Evolutionary conservation across 202 grass and related monocot species (phyloP), one percentile per base, ranked within the genome.

Genomic region (Hordeum pubiflorum): DNA sequence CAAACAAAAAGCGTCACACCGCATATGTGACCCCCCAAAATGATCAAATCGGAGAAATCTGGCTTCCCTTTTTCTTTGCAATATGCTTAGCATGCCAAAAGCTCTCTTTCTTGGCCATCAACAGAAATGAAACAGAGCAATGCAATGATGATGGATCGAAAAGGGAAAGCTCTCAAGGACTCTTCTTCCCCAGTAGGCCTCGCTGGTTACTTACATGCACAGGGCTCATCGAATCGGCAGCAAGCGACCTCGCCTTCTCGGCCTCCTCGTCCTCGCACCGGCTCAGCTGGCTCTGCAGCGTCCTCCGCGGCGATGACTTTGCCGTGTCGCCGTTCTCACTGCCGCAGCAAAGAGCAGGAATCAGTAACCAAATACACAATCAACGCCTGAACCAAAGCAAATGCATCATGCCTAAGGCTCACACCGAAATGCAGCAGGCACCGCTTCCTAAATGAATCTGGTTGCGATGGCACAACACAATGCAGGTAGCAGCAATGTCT

Each of bases 221-320:
- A 39, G 81, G 84, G 81, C 86, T 86, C 46, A 86, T 90, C 31
- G 77, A 71, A 87, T 88, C 87, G 3, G 32, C 20, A 2, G 23
- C 32, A 24, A 61, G 18, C 20, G 43, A 72, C 81, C 76, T 89
- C 41, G 74, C 74, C 81, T 81, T 87, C 78, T 78, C 80, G 38
- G 44, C 72, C 37, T 87, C 78, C 44, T 99, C 96, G 40, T 83
- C 84, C 36, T 90, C 89, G 56, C 82, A 92, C 13, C 80, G 82
- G 75, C 88, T 91, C 76, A 96, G 78, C 78, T 99, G 92, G 72
- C 65, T 96, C 89, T 90, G 85, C 56, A 95, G 78, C 3, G 92
- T 96, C 73, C 58, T 88, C 56, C 89, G 74, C 33, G 67, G 76
- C 31, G 72, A 83, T 22, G 78, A 84, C 12, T 81, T 56, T 44